Percentiles rank a stretch among this genome's conserved stretches.
phyloP scores from a whole-genome alignment of 2,329 filamentous ascomycete genomes.

The Aspergillus thermomutatus region DNA sequence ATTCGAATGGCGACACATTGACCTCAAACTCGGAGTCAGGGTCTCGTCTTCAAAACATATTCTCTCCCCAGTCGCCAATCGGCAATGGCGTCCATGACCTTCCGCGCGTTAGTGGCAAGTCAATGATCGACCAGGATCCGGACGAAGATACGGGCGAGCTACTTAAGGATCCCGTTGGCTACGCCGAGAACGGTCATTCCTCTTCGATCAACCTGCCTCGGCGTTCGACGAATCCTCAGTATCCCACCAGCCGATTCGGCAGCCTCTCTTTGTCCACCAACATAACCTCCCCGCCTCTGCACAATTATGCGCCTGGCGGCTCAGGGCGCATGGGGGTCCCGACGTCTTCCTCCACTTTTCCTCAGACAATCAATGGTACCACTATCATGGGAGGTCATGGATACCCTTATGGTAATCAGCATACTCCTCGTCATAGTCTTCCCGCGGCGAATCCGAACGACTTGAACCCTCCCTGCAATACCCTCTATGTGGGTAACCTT shows the following conservation, averaged over 20 bases:
- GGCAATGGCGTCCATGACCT: conserved; percentile 53
- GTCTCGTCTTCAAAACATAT: conserved; percentile 53
- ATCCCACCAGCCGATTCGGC: conserved; percentile 67
- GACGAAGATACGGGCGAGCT: conserved; percentile 63
- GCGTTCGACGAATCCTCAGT: conserved; percentile 67
- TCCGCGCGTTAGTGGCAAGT: conserved; percentile 56
- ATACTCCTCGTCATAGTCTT: conserved; percentile 62
- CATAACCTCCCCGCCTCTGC: conserved; percentile 54
- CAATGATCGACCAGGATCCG: conserved; percentile 61
- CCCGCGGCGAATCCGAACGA: conserved; percentile 91
- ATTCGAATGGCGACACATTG: conserved; percentile 50
- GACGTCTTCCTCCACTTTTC: conserved; percentile 54
- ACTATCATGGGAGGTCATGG: conserved; percentile 47
- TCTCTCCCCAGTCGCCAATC: conserved; percentile 60
- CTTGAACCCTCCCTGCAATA: conserved; percentile 96
- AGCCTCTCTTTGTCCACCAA: conserved; percentile 70
- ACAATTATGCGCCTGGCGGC: conserved; percentile 51
- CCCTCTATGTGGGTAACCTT: conserved; percentile 94
- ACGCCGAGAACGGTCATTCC: conserved; percentile 65
- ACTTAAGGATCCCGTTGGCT: conserved; percentile 61
- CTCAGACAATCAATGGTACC: conserved; percentile 54
- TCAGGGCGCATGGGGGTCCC: conserved; percentile 48
- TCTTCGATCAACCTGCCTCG: conserved; percentile 47
- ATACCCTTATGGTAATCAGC: conserved; percentile 58
- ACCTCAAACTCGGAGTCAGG: conserved; percentile 48